A percentile compares a stretch with the other conserved stretches of the same genome.
phyloP scores from a whole-genome alignment of 2,329 filamentous ascomycete genomes.

The Zymoseptoria pseudotritici region DNA sequence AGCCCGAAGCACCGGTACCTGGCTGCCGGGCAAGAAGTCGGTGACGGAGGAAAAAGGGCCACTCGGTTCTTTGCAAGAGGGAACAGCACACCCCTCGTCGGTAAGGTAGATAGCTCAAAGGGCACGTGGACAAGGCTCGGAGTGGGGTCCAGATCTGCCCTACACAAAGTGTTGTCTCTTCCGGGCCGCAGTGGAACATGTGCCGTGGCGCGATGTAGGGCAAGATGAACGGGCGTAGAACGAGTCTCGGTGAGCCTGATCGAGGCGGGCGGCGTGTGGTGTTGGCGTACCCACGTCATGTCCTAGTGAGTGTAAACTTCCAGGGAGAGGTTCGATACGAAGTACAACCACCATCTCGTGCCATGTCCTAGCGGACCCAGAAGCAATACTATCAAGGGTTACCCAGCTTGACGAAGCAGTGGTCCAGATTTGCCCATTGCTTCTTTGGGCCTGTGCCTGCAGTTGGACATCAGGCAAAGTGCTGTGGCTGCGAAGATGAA shows the following conservation, averaged over 20 bases:
- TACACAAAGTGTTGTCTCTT: background rate
- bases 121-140: background rate
- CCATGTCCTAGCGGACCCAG: background rate
- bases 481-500: background rate
- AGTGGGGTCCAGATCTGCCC: background rate
- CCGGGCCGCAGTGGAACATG: background rate
- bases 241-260: background rate
- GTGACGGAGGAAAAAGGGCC: background rate
- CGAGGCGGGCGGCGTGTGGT: background rate
- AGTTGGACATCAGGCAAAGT: background rate
- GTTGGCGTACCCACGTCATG: background rate
- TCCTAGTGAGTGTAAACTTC: background rate
- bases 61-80: background rate
- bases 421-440: background rate
- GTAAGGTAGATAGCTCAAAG: background rate
- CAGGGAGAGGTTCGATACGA: background rate
- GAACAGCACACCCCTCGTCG: background rate
- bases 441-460: background rate
- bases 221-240: background rate
- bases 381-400: background rate
- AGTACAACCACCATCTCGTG: background rate
- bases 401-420: background rate
- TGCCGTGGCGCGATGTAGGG: background rate
- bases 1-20: constrained; percentile 16
- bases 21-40: constrained; percentile 1